phyloP scores from a whole-genome alignment of 2,329 filamentous ascomycete genomes.

The Meredithiella fracta region DNA sequence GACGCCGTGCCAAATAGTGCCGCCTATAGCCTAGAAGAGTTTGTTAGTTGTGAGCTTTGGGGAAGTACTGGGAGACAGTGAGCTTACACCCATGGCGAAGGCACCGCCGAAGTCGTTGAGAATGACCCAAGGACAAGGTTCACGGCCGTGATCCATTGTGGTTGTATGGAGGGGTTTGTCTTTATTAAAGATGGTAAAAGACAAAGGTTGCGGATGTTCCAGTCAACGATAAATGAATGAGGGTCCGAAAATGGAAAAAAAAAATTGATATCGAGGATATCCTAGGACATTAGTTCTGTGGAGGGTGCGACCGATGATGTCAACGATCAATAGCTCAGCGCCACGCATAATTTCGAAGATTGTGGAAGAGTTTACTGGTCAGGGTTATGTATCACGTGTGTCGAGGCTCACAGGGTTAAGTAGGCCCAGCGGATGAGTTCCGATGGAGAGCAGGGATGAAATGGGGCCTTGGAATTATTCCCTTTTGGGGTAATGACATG shows the following conservation, averaged over 20 bases:
- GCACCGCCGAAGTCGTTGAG: conserved; percentile 96
- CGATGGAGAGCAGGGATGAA: neutral
- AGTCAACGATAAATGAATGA: neutral
- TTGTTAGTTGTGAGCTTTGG: conserved; percentile 15
- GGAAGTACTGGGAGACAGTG: neutral
- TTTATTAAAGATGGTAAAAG: neutral
- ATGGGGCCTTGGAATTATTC: neutral
- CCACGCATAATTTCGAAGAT: neutral
- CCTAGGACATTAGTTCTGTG: neutral
- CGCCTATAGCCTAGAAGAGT: conserved; percentile 50
- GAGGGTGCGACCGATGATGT: neutral
- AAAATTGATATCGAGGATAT: neutral
- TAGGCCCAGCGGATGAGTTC: neutral
- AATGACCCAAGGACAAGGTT: conserved; percentile 93
- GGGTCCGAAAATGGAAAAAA: neutral
- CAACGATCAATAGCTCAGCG: neutral
- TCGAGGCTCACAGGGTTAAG: neutral
- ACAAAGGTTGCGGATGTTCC: neutral
- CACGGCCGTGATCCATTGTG: conserved; percentile 82
- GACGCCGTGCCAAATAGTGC: conserved; percentile 88
- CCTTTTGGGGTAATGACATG: no score
- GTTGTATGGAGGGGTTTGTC: conserved; percentile 1
- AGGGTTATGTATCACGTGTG: neutral
- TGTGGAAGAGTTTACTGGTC: neutral
- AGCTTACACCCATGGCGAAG: conserved; percentile 81